Conservation (phyloP, 495 filamentous ascomycete species). For the Glonium stellatum region DNA sequence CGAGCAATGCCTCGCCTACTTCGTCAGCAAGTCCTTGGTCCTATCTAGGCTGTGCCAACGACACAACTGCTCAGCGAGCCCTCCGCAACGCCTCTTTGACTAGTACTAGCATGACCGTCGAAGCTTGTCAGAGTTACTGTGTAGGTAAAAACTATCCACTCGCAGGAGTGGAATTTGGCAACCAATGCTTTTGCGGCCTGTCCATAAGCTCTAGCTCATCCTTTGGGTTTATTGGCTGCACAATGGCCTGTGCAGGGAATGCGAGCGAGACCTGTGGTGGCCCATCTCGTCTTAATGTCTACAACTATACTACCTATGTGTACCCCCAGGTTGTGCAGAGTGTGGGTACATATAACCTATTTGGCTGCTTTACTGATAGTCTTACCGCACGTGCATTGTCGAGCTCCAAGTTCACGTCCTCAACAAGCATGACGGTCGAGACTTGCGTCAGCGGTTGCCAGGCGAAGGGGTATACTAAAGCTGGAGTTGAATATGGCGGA, state of each 20-base stretch:
- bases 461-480: not conserved
- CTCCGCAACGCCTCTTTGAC: not conserved
- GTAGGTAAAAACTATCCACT: conserved; percentile 12
- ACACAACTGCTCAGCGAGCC: not conserved
- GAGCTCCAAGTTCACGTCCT: not conserved
- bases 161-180: conserved; percentile 8
- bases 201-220: conserved; percentile 19
- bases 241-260: conserved; percentile 14
- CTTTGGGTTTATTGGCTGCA: conserved; percentile 39
- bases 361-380: not conserved
- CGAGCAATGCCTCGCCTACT: not conserved
- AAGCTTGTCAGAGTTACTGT: not conserved
- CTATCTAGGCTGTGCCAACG: conserved; percentile 2
- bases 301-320: conserved; percentile 2
- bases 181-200: conserved; percentile 28
- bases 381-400: not conserved
- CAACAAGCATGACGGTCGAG: not conserved
- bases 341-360: not conserved
- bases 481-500: not conserved
- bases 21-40: not conserved
- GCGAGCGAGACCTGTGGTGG: conserved; percentile 17
- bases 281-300: conserved; percentile 8
- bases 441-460: not conserved
- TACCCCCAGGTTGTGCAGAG: not conserved
- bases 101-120: not conserved